Evolutionary conservation across 78 protist genomes (phyloP).

Genomic region (Anaeramoeba ignava): DNA sequence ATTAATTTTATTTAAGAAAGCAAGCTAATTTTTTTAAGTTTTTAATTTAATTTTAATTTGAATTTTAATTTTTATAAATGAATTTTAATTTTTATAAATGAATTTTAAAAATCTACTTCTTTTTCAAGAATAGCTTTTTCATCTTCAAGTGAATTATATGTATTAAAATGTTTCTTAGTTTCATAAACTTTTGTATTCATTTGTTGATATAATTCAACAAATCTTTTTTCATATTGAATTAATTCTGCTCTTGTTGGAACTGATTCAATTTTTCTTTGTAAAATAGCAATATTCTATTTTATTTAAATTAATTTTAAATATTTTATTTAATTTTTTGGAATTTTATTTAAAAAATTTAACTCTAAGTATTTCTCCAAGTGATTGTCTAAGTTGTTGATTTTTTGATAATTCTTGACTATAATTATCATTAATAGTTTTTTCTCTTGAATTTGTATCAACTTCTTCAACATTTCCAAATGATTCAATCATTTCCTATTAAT

Average conservation of each 20-base stretch:
- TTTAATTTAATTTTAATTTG: no score
- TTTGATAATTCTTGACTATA: background rate
- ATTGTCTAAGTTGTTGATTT: background rate
- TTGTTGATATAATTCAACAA: constrained; percentile 74
- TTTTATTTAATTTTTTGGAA: no score
- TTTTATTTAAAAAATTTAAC: no score
- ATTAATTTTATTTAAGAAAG: no score
- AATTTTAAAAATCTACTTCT: background rate
- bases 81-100: background rate
- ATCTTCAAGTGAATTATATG: background rate
- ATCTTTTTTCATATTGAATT: constrained; percentile 71
- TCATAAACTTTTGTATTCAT: constrained; percentile 4
- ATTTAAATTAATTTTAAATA: no score
- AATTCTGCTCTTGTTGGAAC: constrained; percentile 80
- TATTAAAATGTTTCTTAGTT: background rate
- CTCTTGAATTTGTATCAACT: background rate
- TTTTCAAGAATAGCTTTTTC: background rate
- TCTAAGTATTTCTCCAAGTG: background rate
- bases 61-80: no score
- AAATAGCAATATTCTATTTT: constrained; percentile 30
- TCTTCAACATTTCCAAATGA: background rate
- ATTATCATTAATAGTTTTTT: background rate
- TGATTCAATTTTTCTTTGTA: constrained; percentile 60
- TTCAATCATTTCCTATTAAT: background rate
- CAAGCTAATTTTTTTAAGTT: no score